A percentile compares a stretch with the other conserved stretches of the same genome.
These are phyloP conservation scores for Aulographum hederae DNA, from an alignment of 2,329 filamentous ascomycete species.

Conservation along the genomic window DNA sequence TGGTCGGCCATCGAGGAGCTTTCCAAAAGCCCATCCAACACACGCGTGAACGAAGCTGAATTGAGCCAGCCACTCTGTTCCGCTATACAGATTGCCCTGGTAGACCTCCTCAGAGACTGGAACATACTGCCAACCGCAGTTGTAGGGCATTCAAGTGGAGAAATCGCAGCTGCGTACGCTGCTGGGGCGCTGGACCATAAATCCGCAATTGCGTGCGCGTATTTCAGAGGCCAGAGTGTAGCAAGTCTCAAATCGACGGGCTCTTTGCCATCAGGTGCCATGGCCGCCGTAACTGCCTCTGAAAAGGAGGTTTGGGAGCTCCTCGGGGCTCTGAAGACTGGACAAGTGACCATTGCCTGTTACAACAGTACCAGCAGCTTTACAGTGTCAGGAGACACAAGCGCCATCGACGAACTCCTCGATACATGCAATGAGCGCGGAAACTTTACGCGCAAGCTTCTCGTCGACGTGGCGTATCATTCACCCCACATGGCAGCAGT, in stretches of 20 bases:
- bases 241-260: neutral
- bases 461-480: constrained; percentile 13
- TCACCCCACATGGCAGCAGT: constrained; percentile 11
- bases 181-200: constrained; percentile 4
- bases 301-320: constrained; percentile 5
- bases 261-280: constrained; percentile 11
- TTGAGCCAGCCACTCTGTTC: constrained; percentile 9
- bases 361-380: constrained; percentile 23
- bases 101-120: constrained; percentile 8
- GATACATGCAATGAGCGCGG: constrained; percentile 6
- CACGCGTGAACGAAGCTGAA: constrained; percentile 4
- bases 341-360: constrained; percentile 10
- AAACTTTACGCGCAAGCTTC: constrained; percentile 5
- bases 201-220: constrained; percentile 6
- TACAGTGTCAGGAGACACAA: constrained; percentile 25
- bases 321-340: neutral
- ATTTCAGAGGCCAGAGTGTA: constrained; percentile 5
- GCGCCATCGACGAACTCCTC: constrained; percentile 4
- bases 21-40: constrained; percentile 3
- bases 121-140: constrained; percentile 7
- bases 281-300: constrained; percentile 14
- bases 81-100: constrained; percentile 9
- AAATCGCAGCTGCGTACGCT: constrained; percentile 15
- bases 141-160: constrained; percentile 15
- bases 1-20: constrained; percentile 14